Conservation (phyloP, 441 rosid genomes). For the Adansonia gregorii region DNA sequence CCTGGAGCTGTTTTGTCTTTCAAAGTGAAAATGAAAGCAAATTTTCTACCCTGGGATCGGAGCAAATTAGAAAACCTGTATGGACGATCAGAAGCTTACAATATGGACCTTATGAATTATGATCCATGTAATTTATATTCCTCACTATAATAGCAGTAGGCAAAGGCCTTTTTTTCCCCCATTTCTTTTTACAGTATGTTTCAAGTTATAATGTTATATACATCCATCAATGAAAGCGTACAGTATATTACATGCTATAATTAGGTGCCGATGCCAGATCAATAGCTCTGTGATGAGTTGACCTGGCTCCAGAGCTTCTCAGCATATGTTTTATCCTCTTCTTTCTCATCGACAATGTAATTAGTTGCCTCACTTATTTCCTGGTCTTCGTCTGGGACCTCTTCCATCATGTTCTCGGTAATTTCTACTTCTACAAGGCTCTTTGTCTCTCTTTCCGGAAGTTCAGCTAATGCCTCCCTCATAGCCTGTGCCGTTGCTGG, state of each 20-base stretch:
- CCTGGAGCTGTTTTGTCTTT: conserved; percentile 1
- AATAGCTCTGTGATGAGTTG: conserved; percentile 55
- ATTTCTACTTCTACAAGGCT: conserved; percentile 39
- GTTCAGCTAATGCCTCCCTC: conserved; percentile 64
- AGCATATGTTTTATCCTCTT: conserved; percentile 79
- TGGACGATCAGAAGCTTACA: background rate
- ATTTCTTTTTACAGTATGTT: background rate
- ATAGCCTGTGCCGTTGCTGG: conserved; percentile 84
- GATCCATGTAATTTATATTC: background rate
- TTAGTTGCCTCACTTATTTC: conserved; percentile 47
- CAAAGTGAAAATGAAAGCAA: background rate
- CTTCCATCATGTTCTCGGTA: conserved; percentile 54
- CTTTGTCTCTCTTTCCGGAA: conserved; percentile 39
- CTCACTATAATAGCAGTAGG: background rate
- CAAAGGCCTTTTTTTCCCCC: background rate
- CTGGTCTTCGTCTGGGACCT: conserved; percentile 59
- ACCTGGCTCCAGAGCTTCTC: conserved; percentile 73
- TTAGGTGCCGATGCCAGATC: conserved; percentile 22
- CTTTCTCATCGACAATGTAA: conserved; percentile 59
- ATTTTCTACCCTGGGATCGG: background rate
- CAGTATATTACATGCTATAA: background rate
- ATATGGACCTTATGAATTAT: background rate
- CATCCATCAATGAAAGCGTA: no score
- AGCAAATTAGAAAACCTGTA: background rate
- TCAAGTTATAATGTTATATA: no score